These are phyloP conservation scores for Byssoonygena ceratinophila DNA, from an alignment of 2,329 filamentous ascomycete species.

Conservation along the genomic window DNA sequence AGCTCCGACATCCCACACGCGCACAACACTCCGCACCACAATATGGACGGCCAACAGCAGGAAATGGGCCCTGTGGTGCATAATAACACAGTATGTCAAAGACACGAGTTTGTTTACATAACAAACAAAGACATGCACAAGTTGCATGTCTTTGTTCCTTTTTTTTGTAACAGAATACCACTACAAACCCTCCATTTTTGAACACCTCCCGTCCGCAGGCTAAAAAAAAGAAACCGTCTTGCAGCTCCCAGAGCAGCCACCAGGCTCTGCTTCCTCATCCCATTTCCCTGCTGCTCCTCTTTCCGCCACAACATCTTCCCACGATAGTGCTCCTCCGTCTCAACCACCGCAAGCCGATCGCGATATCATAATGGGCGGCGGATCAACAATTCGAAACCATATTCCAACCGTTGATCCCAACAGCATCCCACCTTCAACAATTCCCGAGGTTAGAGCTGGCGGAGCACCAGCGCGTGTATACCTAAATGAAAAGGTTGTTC, in stretches of 20 bases:
- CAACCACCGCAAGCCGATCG: slow-evolving; percentile 11
- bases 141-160: neutral
- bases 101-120: neutral
- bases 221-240: neutral
- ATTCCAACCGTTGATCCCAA: neutral
- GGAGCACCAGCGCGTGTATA: slow-evolving; percentile 61
- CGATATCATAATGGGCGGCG: slow-evolving; percentile 15
- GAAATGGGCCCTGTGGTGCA: slow-evolving; percentile 7
- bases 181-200: too few relatives aligned
- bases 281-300: slow-evolving; percentile 1
- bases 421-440: slow-evolving; percentile 1
- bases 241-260: slow-evolving; percentile 5
- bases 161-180: neutral
- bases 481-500: slow-evolving; percentile 60
- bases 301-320: neutral
- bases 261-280: slow-evolving; percentile 1
- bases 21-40: neutral
- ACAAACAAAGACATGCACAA: neutral
- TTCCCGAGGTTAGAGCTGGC: slow-evolving; percentile 43
- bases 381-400: slow-evolving; percentile 1
- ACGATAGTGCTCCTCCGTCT: neutral
- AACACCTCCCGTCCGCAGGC: too few relatives aligned
- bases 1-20: neutral
- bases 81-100: slow-evolving; percentile 13
- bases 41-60: neutral